Conservation (phyloP, 805 yeast species). For the Saturnispora hagleri region DNA sequence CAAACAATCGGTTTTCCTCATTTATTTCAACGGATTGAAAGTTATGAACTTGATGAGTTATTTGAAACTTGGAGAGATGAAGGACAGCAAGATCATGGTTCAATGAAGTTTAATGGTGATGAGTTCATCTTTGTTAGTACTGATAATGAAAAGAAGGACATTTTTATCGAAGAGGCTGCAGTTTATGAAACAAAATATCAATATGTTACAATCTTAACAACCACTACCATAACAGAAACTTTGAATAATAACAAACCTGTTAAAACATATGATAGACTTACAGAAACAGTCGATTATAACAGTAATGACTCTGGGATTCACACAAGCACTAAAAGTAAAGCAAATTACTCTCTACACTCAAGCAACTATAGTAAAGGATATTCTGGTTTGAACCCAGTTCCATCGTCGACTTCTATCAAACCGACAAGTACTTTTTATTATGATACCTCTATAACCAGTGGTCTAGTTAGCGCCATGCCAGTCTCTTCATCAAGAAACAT, state of each 20-base stretch:
- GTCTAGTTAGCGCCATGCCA: not conserved
- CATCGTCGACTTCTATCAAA: not conserved
- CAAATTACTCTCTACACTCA: not conserved
- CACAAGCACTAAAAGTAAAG: not conserved
- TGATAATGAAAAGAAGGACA: conserved; percentile 8
- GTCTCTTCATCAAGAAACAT: not conserved
- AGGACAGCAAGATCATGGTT: conserved; percentile 11
- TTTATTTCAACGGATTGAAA: conserved; percentile 17
- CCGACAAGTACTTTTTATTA: not conserved
- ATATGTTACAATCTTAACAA: conserved; percentile 8
- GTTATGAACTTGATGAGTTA: conserved; percentile 4
- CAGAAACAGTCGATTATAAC: not conserved
- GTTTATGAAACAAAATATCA: conserved; percentile 5
- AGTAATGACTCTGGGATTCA: not conserved
- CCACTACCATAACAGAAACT: conserved; percentile 12
- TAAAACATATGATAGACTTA: not conserved
- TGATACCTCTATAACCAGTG: not conserved
- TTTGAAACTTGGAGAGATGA: conserved; percentile 8
- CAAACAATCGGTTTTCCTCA: conserved; percentile 23
- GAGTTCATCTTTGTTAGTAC: conserved; percentile 23
- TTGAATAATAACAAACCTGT: not conserved
- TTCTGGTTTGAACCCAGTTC: not conserved
- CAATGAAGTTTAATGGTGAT: conserved; percentile 18
- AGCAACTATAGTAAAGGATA: not conserved
- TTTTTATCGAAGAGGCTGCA: not conserved